Conservation (phyloP, 108 stramenopile species). For the Phaeodactylum tricornutum region DNA sequence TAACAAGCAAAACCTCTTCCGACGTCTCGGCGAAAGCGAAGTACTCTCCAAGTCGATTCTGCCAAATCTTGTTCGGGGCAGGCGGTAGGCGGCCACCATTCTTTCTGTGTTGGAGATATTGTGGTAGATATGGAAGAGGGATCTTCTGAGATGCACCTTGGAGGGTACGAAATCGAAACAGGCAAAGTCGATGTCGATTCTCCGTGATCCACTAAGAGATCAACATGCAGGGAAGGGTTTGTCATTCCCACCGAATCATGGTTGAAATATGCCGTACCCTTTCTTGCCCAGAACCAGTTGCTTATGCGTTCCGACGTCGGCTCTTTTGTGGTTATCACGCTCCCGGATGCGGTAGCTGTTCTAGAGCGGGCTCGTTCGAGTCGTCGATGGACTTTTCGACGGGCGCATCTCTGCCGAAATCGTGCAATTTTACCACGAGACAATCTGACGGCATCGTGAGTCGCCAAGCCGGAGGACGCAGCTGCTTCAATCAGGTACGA, state of each 20-base stretch:
- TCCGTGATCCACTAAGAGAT: not conserved
- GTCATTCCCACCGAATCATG: slow-evolving; percentile 35
- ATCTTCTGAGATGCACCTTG: not conserved
- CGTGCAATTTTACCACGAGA: too few species aligned
- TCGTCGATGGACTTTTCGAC: too few species aligned
- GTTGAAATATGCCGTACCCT: slow-evolving; percentile 17
- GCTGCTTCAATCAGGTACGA: too few species aligned
- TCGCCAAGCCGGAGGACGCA: too few species aligned
- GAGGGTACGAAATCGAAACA: not conserved
- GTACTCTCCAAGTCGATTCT: slow-evolving; percentile 20
- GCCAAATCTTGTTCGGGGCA: not conserved
- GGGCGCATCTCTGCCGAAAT: too few species aligned
- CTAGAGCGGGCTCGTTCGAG: too few species aligned
- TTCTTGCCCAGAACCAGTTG: not conserved
- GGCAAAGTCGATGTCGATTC: not conserved
- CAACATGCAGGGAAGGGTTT: slow-evolving; percentile 26
- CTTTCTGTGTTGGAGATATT: not conserved
- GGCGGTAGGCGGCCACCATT: slow-evolving; percentile 3
- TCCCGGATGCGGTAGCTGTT: too few species aligned
- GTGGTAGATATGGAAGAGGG: not conserved
- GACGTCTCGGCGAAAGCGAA: slow-evolving; percentile 20
- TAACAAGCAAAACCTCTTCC: slow-evolving; percentile 37
- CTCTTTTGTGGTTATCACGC: too few species aligned
- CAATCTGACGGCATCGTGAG: too few species aligned
- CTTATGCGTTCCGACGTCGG: too few species aligned